Base-by-base conservation (phyloP, 345 rosid species). In the Physaria fendleri region DNA sequence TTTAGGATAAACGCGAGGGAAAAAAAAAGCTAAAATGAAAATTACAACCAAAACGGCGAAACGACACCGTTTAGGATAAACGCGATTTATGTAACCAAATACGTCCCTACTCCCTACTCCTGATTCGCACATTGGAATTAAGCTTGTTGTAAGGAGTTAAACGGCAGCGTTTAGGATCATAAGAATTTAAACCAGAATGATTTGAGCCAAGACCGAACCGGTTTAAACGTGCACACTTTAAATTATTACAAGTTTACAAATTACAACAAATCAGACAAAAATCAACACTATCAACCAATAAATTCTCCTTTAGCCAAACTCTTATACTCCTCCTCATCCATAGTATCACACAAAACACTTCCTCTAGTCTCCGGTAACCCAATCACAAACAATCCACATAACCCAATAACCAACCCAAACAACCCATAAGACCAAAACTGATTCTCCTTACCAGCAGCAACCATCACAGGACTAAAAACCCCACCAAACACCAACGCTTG, bases 361-460 rank as follows among this genome's bases (percentile, higher is more conserved):
- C 82, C 87, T 24, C 65, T 78, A 5, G 89, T 87, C 71, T 87
- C 95, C 0, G 91, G 91, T 64, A 87, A 68, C 1, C 69, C 72
- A 12, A 81, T 5, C 18, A 64, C 85, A 59, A 69, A 65, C 56
- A 82, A 12, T 17, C 84, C 89, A 35, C 79, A 78, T 20, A 75
- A 2, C 33, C 72, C 71, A 10, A 87, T 77, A 12, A 56, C 66
- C 69, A 82, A 15, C n/a, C 89, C 95, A 14, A 81, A 84, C 37
- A 87, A 66, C 12, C 79, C 79, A 37, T 73, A 84, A 0, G 80
- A 71, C 62, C 81, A 23, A 11, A 72, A 29, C 35, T 32, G 60
- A 39, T 59, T 81, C 7, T 60, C 55, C 61, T 75, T 59, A 20
- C 82, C 95, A 1, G 76, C 80, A 0, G 83, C 78, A 23, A 81